Evolutionary conservation across 139 green algal species (phyloP).

Genomic region (Dunaliella sp.): DNA sequence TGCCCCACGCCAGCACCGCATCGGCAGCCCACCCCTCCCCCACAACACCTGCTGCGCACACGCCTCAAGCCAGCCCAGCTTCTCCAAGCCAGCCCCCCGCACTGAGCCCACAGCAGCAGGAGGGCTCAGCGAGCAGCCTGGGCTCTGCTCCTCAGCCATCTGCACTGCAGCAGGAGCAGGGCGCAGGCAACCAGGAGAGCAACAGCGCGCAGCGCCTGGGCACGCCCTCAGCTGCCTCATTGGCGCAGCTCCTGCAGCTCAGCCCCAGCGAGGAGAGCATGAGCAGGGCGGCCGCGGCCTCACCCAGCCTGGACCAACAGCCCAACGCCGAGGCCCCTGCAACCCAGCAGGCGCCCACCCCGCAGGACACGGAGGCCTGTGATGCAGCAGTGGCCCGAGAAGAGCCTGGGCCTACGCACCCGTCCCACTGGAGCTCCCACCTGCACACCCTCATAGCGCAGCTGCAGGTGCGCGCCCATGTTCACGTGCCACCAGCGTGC

Average conservation of each 20-base stretch:
- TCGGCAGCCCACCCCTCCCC: too few relatives aligned
- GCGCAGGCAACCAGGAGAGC: background rate
- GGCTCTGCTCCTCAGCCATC: background rate
- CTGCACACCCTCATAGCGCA: constrained; percentile 46
- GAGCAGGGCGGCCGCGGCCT: too few relatives aligned
- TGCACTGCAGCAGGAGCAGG: background rate
- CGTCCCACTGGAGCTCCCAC: constrained; percentile 40
- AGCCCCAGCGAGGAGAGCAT: too few relatives aligned
- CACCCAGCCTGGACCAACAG: background rate
- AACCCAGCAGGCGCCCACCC: background rate
- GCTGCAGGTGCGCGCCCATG: too few relatives aligned
- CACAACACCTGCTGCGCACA: too few relatives aligned
- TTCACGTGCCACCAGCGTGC: too few relatives aligned
- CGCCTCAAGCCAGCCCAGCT: too few relatives aligned
- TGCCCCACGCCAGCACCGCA: too few relatives aligned
- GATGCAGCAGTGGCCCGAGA: background rate
- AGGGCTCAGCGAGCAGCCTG: too few relatives aligned
- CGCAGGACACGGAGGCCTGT: background rate
- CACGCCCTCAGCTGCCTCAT: background rate
- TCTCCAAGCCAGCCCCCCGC: too few relatives aligned
- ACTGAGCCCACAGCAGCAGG: too few relatives aligned
- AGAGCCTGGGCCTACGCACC: background rate
- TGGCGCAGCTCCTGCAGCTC: too few relatives aligned
- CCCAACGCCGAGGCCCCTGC: background rate
- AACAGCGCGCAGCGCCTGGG: background rate